Evolutionary conservation across 257 asterid species (phyloP), one percentile per base, ranked within the genome.

Genomic region (Solanum phureja): DNA sequence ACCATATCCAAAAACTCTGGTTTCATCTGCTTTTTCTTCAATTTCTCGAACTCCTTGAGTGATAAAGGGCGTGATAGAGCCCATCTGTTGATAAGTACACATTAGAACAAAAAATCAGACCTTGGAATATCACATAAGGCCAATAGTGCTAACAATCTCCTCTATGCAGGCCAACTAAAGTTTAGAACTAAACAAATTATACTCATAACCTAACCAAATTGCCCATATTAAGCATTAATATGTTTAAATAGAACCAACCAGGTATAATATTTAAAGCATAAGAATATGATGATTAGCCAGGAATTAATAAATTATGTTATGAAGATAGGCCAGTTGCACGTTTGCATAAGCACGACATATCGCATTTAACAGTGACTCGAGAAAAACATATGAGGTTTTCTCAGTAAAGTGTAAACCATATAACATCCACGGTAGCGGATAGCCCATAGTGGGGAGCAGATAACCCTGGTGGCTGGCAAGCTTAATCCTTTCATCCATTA

Each of bases 1-100:
- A 96, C 99, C 99, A 97, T 97, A 91, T 96, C 99, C 93, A 97
- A 90, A 90, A 97, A 96, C 19, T 96, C 98, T 29, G 99, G 99
- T 91, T 97, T 94, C 99, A 90, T 92, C 90, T 97, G 99, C 93
- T 92, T 94, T 85, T 93, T 95, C 89, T 97, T 97, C 93, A 92
- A 72, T 93, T 96, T 97, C 93, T 94, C 98, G 34, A 91, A 92
- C 88, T 95, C 98, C 88, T 95, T 95, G 89, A 91, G 94, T 31
- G 98, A 92, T 87, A 97, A 94, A 29, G 99, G 99, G 88, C 93
- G 98, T 85, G 99, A 94, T 29, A 97, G 98, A 90, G 98, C 99
- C 99, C 99, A 97, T 84, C 98, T 97, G 93, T 89, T 60, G 35
- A 89, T 92, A 84, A 88, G 64, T 73, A 84, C 27, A 27, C 72